Evolutionary conservation across 225 moss, liverwort and hornwort genomes (phyloP).

Genomic region (Neckera pumila): DNA sequence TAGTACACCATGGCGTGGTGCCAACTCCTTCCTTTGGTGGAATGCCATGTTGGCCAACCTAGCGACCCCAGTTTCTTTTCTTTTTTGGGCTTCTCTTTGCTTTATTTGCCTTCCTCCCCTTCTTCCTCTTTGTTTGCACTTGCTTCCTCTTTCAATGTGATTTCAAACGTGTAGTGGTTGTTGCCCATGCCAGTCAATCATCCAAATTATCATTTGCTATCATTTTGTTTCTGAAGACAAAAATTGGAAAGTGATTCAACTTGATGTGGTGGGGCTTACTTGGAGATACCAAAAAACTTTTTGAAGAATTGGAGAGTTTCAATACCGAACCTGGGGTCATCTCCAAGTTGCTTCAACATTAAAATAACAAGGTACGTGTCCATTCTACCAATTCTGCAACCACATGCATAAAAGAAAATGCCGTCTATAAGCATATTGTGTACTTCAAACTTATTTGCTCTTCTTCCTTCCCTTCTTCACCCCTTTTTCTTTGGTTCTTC

Average conservation of each 20-base stretch:
- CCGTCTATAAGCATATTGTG: constrained; percentile 79
- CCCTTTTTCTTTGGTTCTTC: constrained; percentile 46
- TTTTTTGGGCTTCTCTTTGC: constrained; percentile 30
- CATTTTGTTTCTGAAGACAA: not conserved
- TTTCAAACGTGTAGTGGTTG: constrained; percentile 91
- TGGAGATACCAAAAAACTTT: constrained; percentile 66
- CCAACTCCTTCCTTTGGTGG: constrained; percentile 61
- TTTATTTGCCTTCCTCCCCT: not conserved
- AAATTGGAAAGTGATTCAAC: not conserved
- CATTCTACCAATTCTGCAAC: constrained; percentile 60
- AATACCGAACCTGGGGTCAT: constrained; percentile 50
- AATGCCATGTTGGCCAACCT: constrained; percentile 47
- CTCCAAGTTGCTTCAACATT: constrained; percentile 73
- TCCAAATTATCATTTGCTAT: not conserved
- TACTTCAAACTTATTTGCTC: constrained; percentile 64
- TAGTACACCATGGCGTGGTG: constrained; percentile 68
- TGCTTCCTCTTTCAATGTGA: constrained; percentile 37
- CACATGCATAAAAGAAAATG: constrained; percentile 73
- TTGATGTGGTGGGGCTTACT: constrained; percentile 16
- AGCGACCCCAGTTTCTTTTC: constrained; percentile 36
- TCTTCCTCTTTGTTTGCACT: constrained; percentile 14
- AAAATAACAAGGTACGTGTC: constrained; percentile 76
- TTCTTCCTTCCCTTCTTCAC: constrained; percentile 41
- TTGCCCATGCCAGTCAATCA: not conserved
- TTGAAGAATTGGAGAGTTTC: constrained; percentile 72